phyloP scores from a whole-genome alignment of 306 rosid genomes.

The Vachellia collinsii region DNA sequence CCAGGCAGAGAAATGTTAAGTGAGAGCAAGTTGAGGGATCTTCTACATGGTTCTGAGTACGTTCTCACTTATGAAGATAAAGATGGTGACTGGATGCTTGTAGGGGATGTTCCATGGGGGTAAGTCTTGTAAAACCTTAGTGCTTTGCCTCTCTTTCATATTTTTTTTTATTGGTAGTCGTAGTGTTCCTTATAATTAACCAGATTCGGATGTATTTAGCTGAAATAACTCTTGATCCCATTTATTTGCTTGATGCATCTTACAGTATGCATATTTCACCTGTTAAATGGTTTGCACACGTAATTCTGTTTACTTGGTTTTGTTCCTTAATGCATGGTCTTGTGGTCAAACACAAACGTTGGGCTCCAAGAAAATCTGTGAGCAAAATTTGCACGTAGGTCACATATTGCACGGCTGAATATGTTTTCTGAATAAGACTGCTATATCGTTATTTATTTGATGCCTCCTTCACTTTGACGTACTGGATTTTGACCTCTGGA shows the following conservation, averaged over 20 bases:
- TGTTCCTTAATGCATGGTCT: constrained; percentile 8
- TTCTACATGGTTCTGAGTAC: constrained; percentile 90
- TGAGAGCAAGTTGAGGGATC: constrained; percentile 95
- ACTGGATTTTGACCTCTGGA: neutral
- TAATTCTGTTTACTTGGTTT: neutral
- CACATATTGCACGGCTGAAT: neutral
- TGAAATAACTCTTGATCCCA: neutral
- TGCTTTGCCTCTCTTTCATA: constrained; percentile 10
- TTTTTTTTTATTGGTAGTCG: neutral
- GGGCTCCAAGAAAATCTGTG: neutral
- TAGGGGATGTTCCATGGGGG: constrained; percentile 99
- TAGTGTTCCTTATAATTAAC: neutral
- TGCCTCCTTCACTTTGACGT: neutral
- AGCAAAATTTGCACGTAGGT: neutral
- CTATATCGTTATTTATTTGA: neutral
- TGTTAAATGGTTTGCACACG: neutral
- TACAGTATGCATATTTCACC: neutral
- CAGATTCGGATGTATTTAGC: neutral
- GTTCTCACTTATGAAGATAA: constrained; percentile 91
- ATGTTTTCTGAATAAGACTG: neutral
- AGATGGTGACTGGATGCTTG: constrained; percentile 99
- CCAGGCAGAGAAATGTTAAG: constrained; percentile 75
- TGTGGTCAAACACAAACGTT: neutral
- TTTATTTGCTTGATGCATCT: neutral
- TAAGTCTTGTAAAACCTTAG: constrained; percentile 47